phyloP scores from a whole-genome alignment of 768 basidiomycete genomes.

The Crassisporium funariophilum region DNA sequence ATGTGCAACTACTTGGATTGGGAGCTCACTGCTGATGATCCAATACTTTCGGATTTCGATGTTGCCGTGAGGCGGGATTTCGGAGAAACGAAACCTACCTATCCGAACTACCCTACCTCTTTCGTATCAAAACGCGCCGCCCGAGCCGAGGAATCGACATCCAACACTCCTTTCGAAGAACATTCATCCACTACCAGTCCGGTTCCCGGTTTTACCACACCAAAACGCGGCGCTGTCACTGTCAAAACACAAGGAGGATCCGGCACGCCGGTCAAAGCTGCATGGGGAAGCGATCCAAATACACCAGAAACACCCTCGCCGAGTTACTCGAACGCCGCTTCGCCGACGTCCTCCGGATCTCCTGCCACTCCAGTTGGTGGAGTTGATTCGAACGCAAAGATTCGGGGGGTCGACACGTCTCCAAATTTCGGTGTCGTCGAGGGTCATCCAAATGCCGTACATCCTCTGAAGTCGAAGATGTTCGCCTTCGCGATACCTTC shows the following conservation, averaged over 20 bases:
- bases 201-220: slow-evolving; percentile 48
- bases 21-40: slow-evolving; percentile 78
- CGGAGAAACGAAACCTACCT: slow-evolving; percentile 46
- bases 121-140: slow-evolving; percentile 65
- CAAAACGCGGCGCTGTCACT: slow-evolving; percentile 36
- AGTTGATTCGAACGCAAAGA: slow-evolving; percentile 53
- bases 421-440: slow-evolving; percentile 38
- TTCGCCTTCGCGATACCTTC: slow-evolving; percentile 65
- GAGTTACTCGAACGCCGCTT: slow-evolving; percentile 52
- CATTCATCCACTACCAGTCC: slow-evolving; percentile 47
- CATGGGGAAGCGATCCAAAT: slow-evolving; percentile 23
- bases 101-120: slow-evolving; percentile 63
- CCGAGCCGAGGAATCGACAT: slow-evolving; percentile 40
- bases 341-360: slow-evolving; percentile 63
- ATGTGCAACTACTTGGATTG: slow-evolving; percentile 94
- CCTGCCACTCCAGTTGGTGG: slow-evolving; percentile 59
- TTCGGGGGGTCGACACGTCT: slow-evolving; percentile 44
- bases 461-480: slow-evolving; percentile 61
- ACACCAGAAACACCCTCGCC: slow-evolving; percentile 60
- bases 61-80: slow-evolving; percentile 63
- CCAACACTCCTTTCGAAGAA: slow-evolving; percentile 44
- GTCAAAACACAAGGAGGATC: slow-evolving; percentile 23
- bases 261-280: slow-evolving; percentile 24
- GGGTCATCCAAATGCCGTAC: slow-evolving; percentile 31
- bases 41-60: slow-evolving; percentile 63